Percentiles rank a stretch among this genome's conserved stretches.
Evolutionary conservation across 192 early-diverging fungal genomes (phyloP).

Genomic region (Umbelopsis vinacea): DNA sequence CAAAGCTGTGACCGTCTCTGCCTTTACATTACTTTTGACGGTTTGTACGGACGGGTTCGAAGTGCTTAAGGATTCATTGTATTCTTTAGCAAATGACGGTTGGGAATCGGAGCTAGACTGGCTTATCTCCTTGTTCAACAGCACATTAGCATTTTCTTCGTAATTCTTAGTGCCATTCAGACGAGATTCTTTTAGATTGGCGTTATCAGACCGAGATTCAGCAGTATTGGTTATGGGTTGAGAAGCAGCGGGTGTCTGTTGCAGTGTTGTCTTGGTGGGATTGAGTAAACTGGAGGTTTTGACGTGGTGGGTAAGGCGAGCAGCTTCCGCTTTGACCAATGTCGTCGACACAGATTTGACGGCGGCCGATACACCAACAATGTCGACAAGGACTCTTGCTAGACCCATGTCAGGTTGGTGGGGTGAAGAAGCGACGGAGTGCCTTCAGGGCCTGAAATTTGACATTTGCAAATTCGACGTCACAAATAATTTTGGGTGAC

Average conservation of each 20-base stretch:
- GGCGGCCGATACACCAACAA: conserved; percentile 3
- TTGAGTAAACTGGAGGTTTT: conserved; percentile 38
- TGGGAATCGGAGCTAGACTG: too few relatives aligned
- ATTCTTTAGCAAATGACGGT: too few relatives aligned
- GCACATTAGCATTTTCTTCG: neutral
- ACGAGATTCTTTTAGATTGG: neutral
- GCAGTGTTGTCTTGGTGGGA: conserved; percentile 10
- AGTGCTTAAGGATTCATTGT: too few relatives aligned
- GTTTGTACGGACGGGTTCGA: too few relatives aligned
- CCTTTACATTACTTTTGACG: neutral
- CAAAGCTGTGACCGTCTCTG: neutral
- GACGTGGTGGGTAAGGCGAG: conserved; percentile 20
- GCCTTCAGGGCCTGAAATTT: neutral
- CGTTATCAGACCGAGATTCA: neutral
- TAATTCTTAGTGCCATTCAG: neutral
- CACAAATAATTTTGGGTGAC: neutral
- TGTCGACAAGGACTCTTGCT: conserved; percentile 4
- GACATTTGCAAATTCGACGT: conserved; percentile 5
- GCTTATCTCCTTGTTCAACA: neutral
- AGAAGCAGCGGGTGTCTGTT: neutral
- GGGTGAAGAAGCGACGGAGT: neutral
- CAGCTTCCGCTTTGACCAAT: neutral
- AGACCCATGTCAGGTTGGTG: neutral
- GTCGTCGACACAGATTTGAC: neutral
- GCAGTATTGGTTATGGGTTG: neutral